These are phyloP conservation scores for Xylariomycetidae sp. DNA, from an alignment of 2,329 filamentous ascomycete genomes.

Conservation along the genomic window DNA sequence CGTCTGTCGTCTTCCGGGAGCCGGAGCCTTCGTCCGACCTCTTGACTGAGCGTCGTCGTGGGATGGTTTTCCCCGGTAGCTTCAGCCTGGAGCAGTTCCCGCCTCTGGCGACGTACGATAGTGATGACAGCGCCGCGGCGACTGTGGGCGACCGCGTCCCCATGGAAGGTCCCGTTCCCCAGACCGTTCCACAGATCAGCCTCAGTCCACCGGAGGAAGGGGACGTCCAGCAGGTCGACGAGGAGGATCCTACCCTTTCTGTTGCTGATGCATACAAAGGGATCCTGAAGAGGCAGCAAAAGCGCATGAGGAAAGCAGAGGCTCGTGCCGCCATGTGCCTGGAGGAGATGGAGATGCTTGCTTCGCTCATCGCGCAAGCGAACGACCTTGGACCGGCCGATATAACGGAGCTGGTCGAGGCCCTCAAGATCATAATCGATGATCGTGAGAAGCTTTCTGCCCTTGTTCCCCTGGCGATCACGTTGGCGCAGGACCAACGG, in stretches of 20 bases:
- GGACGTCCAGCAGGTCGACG: not conserved
- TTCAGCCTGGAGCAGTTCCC: slow-evolving; percentile 9
- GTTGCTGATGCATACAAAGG: not conserved
- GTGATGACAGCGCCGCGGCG: slow-evolving; percentile 1
- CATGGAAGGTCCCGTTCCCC: not conserved
- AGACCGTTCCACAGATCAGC: slow-evolving; percentile 6
- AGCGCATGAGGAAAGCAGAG: not conserved
- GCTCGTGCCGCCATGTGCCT: slow-evolving; percentile 1
- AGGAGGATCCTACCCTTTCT: not conserved
- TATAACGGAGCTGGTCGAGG: slow-evolving; percentile 1
- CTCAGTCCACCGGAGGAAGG: slow-evolving; percentile 8
- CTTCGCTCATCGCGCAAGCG: slow-evolving; percentile 11
- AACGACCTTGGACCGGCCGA: slow-evolving; percentile 10
- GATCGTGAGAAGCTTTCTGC: slow-evolving; percentile 12
- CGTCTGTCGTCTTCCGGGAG: not conserved
- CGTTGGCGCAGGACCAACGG: slow-evolving; percentile 14
- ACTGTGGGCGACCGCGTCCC: not conserved
- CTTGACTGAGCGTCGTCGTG: slow-evolving; percentile 9
- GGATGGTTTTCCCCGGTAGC: slow-evolving; percentile 3
- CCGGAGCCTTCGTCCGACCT: not conserved
- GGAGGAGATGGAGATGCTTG: slow-evolving; percentile 10
- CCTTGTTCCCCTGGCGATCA: slow-evolving; percentile 13
- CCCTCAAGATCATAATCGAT: slow-evolving; percentile 12
- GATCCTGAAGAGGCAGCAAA: not conserved
- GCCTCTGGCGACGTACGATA: slow-evolving; percentile 4